phyloP scores from a whole-genome alignment of 2,329 filamentous ascomycete species.

The Aspergillus fumigatus region DNA sequence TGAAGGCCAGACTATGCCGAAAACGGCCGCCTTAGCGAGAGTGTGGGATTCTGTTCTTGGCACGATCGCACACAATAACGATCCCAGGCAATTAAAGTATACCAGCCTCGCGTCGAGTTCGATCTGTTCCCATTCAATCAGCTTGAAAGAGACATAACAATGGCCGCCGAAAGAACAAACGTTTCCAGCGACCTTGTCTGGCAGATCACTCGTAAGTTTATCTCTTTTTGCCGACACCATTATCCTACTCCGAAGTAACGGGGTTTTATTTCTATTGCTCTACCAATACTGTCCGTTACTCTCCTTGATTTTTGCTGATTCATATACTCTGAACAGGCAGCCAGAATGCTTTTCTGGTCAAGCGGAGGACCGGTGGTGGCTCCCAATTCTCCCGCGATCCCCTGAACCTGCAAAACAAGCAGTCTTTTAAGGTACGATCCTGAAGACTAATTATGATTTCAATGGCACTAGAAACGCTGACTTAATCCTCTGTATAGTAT shows the following conservation, averaged over 20 bases:
- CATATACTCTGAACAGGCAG: constrained; percentile 53
- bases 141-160: constrained; percentile 27
- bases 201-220: constrained; percentile 84
- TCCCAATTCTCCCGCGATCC: constrained; percentile 91
- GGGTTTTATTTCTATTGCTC: background rate
- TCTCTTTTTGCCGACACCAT: constrained; percentile 2
- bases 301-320: constrained; percentile 11
- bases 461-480: constrained; percentile 14
- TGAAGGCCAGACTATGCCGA: constrained; percentile 24
- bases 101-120: constrained; percentile 18
- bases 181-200: constrained; percentile 89
- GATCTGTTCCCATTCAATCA: constrained; percentile 21
- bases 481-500: constrained; percentile 53
- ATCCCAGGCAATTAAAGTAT: constrained; percentile 8
- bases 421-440: constrained; percentile 73
- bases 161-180: constrained; percentile 58
- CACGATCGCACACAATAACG: constrained; percentile 26
- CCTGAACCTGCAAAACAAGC: constrained; percentile 86
- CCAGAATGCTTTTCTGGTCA: constrained; percentile 88
- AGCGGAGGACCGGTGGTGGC: constrained; percentile 75
- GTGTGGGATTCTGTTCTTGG: constrained; percentile 23
- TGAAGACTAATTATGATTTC: background rate
- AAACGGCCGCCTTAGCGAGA: constrained; percentile 38
- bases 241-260: background rate
- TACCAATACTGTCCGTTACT: background rate